Base-by-base conservation (phyloP, 768 basidiomycete genomes). In the Exidia glandulosa region DNA sequence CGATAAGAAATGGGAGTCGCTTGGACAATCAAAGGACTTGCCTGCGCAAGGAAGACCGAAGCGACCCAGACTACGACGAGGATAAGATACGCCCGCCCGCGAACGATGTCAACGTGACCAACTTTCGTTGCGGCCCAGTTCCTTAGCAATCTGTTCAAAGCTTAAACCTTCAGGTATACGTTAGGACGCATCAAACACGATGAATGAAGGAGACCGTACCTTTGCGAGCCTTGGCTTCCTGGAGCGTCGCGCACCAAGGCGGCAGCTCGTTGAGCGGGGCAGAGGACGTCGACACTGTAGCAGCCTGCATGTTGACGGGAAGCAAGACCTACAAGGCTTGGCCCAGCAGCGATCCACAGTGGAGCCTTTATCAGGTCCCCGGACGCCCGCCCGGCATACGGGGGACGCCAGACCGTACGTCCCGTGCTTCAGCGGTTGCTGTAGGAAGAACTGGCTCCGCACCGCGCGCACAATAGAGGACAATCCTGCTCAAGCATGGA, bases 51-150 rank as follows among this genome's bases (percentile, higher is more conserved):
- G 71, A 92, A 88, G 55, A 84, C 83, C 5, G 89, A 82, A 2
- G 89, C 89, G 29, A 90, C 77, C 87, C 88, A 92, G 29, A 91
- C n/a, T n/a, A n/a, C n/a, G n/a, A n/a, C n/a, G n/a, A n/a, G n/a
- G n/a, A n/a, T n/a, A n/a, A n/a, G n/a, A n/a, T n/a, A n/a, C n/a
- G n/a, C n/a, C n/a, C n/a, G n/a, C n/a, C n/a, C n/a, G n/a, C n/a
- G n/a, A n/a, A n/a, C n/a, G n/a, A n/a, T n/a, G n/a, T n/a, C n/a
- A n/a, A n/a, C n/a, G n/a, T n/a, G n/a, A n/a, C n/a, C n/a, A n/a
- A n/a, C n/a, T 78, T 66, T 92, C 90, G 67, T 89, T 86, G 68
- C 79, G 84, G 27, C 79, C 81, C 58, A 92, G 79, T 6, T 75
- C 76, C 60, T 83, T 74, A 12, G 79, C 88, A 63, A 92, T 81